A percentile compares a stretch with the other conserved stretches of the same genome.
These are phyloP conservation scores for Schoenoplectus tabernaemontani DNA, from an alignment of 202 grass and related monocot genomes.

Conservation along the genomic window DNA sequence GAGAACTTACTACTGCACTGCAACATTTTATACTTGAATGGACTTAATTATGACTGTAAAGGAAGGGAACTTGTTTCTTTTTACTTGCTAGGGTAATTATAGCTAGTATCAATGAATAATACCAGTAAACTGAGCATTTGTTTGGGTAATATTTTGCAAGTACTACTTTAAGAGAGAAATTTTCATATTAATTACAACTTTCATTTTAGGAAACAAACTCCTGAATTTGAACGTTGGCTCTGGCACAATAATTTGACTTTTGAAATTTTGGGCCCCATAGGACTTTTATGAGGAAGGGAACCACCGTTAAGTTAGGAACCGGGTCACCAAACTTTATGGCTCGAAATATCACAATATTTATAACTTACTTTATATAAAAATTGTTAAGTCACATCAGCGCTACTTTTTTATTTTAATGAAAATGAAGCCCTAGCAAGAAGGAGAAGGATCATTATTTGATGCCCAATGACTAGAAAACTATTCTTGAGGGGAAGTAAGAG, in stretches of 20 bases:
- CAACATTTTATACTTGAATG: not conserved
- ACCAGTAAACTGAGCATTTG: not conserved
- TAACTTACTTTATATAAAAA: slow-evolving; percentile 2
- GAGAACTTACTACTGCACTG: not conserved
- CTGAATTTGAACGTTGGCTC: not conserved
- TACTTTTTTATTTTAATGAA: not conserved
- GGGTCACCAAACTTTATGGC: slow-evolving; percentile 4
- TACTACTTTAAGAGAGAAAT: not conserved
- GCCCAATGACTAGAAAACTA: not conserved
- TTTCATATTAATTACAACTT: not conserved
- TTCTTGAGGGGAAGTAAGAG: not conserved
- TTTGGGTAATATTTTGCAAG: not conserved
- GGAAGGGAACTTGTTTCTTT: too few species aligned
- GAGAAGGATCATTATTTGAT: not conserved
- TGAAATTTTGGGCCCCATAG: not conserved
- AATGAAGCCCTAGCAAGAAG: not conserved
- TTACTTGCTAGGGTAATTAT: too few species aligned
- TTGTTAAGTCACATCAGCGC: not conserved
- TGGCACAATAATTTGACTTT: not conserved
- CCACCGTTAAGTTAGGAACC: slow-evolving; percentile 40
- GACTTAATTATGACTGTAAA: too few species aligned
- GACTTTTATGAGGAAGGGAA: slow-evolving; percentile 24
- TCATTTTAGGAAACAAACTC: not conserved
- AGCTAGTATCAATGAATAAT: too few species aligned
- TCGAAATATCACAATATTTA: not conserved